phyloP scores from a whole-genome alignment of 768 basidiomycete species.

The Mrakia hoshinonis region DNA sequence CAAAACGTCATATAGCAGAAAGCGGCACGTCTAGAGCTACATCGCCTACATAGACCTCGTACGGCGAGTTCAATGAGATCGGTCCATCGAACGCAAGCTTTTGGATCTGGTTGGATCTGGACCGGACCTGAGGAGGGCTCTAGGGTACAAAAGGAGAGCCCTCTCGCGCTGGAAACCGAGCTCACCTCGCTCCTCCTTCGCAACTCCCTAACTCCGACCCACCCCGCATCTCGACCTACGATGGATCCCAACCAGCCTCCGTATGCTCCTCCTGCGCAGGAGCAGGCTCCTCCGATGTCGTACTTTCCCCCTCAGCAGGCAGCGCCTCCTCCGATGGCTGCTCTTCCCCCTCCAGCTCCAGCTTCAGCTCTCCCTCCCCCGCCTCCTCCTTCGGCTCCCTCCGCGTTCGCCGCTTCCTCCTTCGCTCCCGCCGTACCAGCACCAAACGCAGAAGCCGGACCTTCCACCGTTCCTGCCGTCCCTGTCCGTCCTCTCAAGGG shows the following conservation, averaged over 20 bases:
- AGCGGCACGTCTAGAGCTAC: too few species aligned
- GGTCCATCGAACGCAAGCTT: too few species aligned
- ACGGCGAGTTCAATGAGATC: too few species aligned
- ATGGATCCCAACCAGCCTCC: too few species aligned
- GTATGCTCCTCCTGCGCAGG: not conserved
- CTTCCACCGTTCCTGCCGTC: not conserved
- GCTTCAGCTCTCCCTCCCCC: not conserved
- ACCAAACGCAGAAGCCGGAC: constrained; percentile 11
- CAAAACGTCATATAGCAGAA: too few species aligned
- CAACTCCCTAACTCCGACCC: not conserved
- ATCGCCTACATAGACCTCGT: too few species aligned
- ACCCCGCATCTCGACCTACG: too few species aligned
- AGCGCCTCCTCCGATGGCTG: not conserved
- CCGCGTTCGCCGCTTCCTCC: not conserved
- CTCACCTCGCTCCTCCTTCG: not conserved
- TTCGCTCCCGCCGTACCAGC: too few species aligned
- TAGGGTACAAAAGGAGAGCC: too few species aligned
- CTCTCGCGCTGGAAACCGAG: not conserved
- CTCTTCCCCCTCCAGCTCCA: not conserved
- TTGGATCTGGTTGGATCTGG: too few species aligned
- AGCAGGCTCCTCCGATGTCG: not conserved
- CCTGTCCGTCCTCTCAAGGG: constrained; percentile 19
- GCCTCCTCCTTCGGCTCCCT: not conserved
- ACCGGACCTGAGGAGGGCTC: too few species aligned
- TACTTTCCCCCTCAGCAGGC: not conserved